Base-by-base conservation (phyloP, 352 stramenopile genomes). In the Thraustochytrium striatum region DNA sequence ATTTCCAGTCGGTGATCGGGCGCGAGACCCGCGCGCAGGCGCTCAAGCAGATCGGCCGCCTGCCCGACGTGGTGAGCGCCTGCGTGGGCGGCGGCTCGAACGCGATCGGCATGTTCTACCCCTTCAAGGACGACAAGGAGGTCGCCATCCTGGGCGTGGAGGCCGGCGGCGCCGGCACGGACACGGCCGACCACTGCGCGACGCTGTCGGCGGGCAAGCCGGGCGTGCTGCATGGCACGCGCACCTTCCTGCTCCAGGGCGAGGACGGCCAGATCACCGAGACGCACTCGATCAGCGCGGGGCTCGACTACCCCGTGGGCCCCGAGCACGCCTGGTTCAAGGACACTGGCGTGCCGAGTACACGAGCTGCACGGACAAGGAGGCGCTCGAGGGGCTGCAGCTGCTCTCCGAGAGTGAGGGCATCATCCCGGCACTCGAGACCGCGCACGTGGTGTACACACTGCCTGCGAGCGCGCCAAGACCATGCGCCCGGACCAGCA, bases 51-150 rank as follows among this genome's bases (percentile, higher is more conserved):
- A 92, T 95, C 61, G 95, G 94, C 1, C 89, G 89, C 41, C 87
- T 98, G 2, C 96, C 96, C 0, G 94, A 98, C 84, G 91, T 94
- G 32, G 93, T 99, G 58, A 89, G 98, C 38, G 96, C 96, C 0
- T 98, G 95, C 83, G 96, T 99, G 25, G 96, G 96, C 25, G 96
- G 96, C 69, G 96, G 96, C 59, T 98, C 91, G 55, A 99, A 99
- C 84, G 95, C 96, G n/a, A 98, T 99, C 70, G 96, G 96, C 69
- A 96, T 97, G 85, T 99, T 99, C 86, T 88, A 98, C 85, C 92
- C 94, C 32, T 99, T 99, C 80, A 84, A 97, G 11, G 88, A 97
- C 58, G 93, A 98, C 83, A 84, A 89, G n/a, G 83, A 82, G 25
- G 95, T 99, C 13, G 89, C 84, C 30, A 91, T 99, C 69, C 93